These are phyloP conservation scores for Pelargonium fulgidum DNA, from an alignment of 441 rosid species.

Conservation along the genomic window DNA sequence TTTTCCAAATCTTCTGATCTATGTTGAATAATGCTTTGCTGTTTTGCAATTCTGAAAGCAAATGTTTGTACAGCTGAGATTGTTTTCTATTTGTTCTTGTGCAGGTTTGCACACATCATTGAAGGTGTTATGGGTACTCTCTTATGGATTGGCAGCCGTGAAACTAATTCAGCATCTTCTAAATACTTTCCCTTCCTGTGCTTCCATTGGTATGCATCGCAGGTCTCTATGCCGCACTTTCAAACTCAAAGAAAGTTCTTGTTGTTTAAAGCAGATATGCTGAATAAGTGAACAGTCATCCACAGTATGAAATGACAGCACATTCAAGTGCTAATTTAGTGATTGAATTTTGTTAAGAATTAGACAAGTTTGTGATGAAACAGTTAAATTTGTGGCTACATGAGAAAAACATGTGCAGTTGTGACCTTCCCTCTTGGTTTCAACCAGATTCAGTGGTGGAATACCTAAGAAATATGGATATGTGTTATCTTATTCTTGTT, in stretches of 20 bases:
- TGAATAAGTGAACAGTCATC: background rate
- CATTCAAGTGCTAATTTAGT: background rate
- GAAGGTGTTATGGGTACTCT: conserved; percentile 58
- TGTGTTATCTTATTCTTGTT: background rate
- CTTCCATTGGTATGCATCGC: conserved; percentile 60
- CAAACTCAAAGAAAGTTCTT: background rate
- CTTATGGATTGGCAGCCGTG: conserved; percentile 73
- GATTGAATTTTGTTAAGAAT: background rate
- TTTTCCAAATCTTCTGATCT: background rate
- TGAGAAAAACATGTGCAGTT: background rate
- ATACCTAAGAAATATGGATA: background rate
- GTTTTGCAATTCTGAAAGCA: conserved; percentile 3
- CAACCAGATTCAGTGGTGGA: background rate
- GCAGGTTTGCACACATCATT: conserved; percentile 53
- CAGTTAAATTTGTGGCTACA: background rate
- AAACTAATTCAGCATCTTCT: conserved; percentile 64
- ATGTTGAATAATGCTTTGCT: background rate
- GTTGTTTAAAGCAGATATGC: background rate
- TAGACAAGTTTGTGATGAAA: background rate
- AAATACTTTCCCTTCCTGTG: conserved; percentile 65
- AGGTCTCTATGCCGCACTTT: background rate
- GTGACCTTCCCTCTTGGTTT: background rate
- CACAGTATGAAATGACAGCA: too few relatives aligned
- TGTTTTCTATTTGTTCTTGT: conserved; percentile 18
- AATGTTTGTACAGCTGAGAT: conserved; percentile 7